Base-by-base conservation (phyloP, 2,329 filamentous ascomycete genomes). In the Cercospora canescens region DNA sequence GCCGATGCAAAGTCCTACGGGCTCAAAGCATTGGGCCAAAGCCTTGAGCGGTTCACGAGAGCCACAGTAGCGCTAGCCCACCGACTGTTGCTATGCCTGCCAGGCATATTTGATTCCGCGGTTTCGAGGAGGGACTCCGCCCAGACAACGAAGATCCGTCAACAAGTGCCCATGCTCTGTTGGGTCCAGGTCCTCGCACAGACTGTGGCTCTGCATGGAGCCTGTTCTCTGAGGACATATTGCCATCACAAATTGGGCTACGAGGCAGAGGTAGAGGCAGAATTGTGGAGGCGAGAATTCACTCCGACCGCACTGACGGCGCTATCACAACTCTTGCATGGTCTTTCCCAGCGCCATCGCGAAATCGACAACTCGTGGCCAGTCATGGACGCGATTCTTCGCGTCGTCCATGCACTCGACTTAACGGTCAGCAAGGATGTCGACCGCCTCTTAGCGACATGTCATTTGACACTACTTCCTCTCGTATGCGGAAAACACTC, bases 401-500 rank as follows among this genome's bases (percentile, higher is more conserved):
- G 58, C 34, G 56, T 73, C 9, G 35, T 66, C 12, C 26, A 28
- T 28, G 34, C 37, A 8, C 55, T 70, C 24, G 52, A 65, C 34
- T 54, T 57, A n/a, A 45, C 30, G 21, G 63, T 50, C 21, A 37
- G 45, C 28, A 67, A 61, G 5, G 65, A 68, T 24, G 30, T 66
- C 26, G 67, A 70, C n/a, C 63, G 52, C 26, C 57, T 75, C 16
- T 48, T 76, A 34, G 67, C 68, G 14, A 62, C 68, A 16, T 65
- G 71, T 45, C 73, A 74, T 48, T 37, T 63, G 12, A 60, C 65
- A 50, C 57, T 77, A 8, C 50, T 76, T 21, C 74, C 73, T 8
- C 54, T 67, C 16, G 67, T 75, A n/a, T 71, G 72, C 28, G 71
- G 71, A 37, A 77, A 76, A 60, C 73, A 74, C 54, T 72, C 74